Base-by-base conservation (phyloP, 108 stramenopile species). In the Nitzschia sp. region DNA sequence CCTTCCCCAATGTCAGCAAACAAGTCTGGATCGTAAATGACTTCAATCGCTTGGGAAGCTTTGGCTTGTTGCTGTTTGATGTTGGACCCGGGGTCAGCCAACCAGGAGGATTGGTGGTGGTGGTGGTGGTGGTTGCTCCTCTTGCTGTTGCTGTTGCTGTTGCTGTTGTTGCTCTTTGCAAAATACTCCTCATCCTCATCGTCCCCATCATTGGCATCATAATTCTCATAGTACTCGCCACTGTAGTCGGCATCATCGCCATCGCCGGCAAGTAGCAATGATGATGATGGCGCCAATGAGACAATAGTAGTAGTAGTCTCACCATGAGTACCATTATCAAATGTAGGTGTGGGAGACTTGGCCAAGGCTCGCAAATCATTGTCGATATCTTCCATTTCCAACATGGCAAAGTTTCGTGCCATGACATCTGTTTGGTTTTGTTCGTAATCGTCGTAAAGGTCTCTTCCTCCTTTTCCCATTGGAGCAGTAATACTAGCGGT, bases 31-130 rank as follows among this genome's bases (percentile, higher is more conserved):
- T 61, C 41, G 26, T 61, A 61, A 25, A 61, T 45, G 6, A 61
- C 60, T 61, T 61, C 60, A 61, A 61, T 61, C 23, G 60, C 36
- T 45, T 61, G 60, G 13, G 26, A 13, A 6, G 60, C 21, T 27
- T 61, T 61, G 23, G 41, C 48, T n/a, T 41, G 8, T 8, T 22
- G 60, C 45, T n/a, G 9, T 6, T 32, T 25, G 3, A 16, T 17
- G 17, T 31, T 17, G 23, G 19, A 44, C 11, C 60, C 16, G 1
- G 60, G 60, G 26, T 61, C 60, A 1, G 36, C 8, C 22, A 61
- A 41, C 1, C 31, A 21, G 9, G 27, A 15, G 17, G 57, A 29
- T 58, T 58, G 32, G 2, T 1, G 15, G 5, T 52, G 16, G 22
- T 52, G 5, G 50, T 52, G 19, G 38, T 41, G n/a, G n/a, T n/a